Base-by-base conservation (phyloP, 257 asterid genomes). In the Ballota nigra region DNA sequence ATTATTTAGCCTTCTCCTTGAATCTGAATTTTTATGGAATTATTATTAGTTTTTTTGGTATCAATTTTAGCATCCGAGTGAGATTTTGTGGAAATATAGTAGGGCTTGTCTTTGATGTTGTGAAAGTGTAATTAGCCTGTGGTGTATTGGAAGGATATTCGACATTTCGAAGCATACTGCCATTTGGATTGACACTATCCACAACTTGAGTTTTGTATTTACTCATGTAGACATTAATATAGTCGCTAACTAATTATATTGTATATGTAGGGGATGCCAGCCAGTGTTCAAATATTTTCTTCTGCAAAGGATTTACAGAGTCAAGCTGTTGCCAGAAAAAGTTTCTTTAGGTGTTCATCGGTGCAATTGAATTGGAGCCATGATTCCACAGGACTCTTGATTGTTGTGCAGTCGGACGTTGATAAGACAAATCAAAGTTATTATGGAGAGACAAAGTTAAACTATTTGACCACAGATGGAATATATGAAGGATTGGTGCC, bases 361-460 rank as follows among this genome's bases (percentile, higher is more conserved):
- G 99, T 92, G 77, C 96, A 92, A 81, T 68, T 95, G 80, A 83
- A 83, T 38, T 92, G 99, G 99, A 95, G 88, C 78, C 51, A 55
- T 75, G 89, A 91, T 72, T 95, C 97, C 65, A 89, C 91, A 7
- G 98, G 99, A 55, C 90, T 95, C 64, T 86, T 95, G 76, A 78
- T 92, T 20, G 81, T 92, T 74, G 98, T 89, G 72, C 99, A 88
- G 83, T 87, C 99, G 66, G 99, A 95, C 75, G 98, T 95, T 80
- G 99, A 95, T 84, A 95, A 95, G 86, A 95, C 99, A 5, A 95
- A 95, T 74, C 98, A 92, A 79, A 95, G 97, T 88, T 95, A 95
- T 84, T 95, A 92, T 71, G 99, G 99, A 74, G 99, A 95, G 82
- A 70, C 99, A 66, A 95, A 89, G 81, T 75, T 95, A 69, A 82